Base-by-base conservation (phyloP, 2,329 filamentous ascomycete species). In the Fusarium papillatum region DNA sequence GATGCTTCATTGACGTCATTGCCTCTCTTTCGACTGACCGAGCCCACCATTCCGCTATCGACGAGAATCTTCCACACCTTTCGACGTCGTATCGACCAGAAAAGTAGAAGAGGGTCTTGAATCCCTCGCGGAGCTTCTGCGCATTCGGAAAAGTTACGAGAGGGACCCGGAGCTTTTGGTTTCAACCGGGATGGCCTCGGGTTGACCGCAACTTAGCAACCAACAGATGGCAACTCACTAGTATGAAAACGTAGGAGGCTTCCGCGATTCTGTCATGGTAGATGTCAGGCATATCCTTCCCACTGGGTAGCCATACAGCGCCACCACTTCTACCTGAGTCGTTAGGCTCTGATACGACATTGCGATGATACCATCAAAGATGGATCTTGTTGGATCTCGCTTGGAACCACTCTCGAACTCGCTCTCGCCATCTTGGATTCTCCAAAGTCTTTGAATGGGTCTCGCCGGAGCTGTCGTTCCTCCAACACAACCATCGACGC, bases 1-100 rank as follows among this genome's bases (percentile, higher is more conserved):
- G 60, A 69, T 68, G 76, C 78, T 46, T 80, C 78, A 79, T 72
- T 80, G 74, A 80, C 78, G 78, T 80, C 75, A 79, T 73, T 31
- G 5, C 17, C 29, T 55, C n/a, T n/a, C n/a, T 13, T 34, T 34
- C 17, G 3, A 22, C 46, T 14, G 46, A 7, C 16, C 11, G 34
- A 62, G 22, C 17, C 48, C 53, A 24, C 53, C 55, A 43, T 29
- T 62, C 59, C 62, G 29, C 5, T 24, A 22, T n/a, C n/a, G 26
- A 11, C 74, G 7, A 62, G 74, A 74, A 74, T 60, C 39, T 75
- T 75, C 73, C 36, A 72, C 26, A 29, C 16, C 10, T 26, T 36
- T 60, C 59, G 38, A 41, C 11, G 59, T 16, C 19, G n/a, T 39
- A 36, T 34, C 19, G 13, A 19, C 4, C n/a, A 34, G 38, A n/a